Base-by-base conservation (phyloP, 176 grass and related monocot genomes). In the Saccharum spontaneum region DNA sequence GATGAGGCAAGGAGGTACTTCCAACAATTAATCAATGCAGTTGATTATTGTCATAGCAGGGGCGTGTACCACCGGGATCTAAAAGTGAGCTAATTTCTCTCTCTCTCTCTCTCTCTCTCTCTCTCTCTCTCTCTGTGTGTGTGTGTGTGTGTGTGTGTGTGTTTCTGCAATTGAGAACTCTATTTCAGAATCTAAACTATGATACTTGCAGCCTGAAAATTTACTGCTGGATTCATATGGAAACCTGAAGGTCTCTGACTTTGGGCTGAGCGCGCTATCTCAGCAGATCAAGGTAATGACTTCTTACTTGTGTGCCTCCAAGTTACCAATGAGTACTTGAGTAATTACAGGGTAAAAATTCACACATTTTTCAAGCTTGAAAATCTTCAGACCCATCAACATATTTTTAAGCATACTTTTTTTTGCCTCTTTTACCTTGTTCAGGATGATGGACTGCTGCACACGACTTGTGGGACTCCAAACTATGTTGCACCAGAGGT, bases 401-500 rank as follows among this genome's bases (percentile, higher is more conserved):
- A 76, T 76, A 67, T 76, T 83, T 48, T 78, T 43, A 39, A 41
- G 24, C n/a, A 62, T 69, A 10, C 60, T 34, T 8, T 5, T 5
- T 36, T 36, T 84, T 68, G 1, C 79, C 76, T 67, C 11, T 77
- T 10, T 76, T 84, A 38, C 60, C 52, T 59, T 85, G 22, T 70
- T 69, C 76, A 99, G 97, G 93, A 86, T 80, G 97, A 99, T 91
- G 97, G 97, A 17, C 92, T 99, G 85, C 82, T 99, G 44, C 97
- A 99, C 83, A 99, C 97, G 6, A 91, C 93, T 66, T 99, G 97
- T 18, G 97, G 97, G 67, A 99, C 97, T 88, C 97, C 97, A 79
- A 96, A 99, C 83, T 99, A 99, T 67, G 97, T 99, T 78, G 97
- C 97, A 71, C 97, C 97, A 55, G 97, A 99, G 91, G 97, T 99